Evolutionary conservation across 1,284 basidiomycete species (phyloP).

Genomic region (Naganishia cerealis): DNA sequence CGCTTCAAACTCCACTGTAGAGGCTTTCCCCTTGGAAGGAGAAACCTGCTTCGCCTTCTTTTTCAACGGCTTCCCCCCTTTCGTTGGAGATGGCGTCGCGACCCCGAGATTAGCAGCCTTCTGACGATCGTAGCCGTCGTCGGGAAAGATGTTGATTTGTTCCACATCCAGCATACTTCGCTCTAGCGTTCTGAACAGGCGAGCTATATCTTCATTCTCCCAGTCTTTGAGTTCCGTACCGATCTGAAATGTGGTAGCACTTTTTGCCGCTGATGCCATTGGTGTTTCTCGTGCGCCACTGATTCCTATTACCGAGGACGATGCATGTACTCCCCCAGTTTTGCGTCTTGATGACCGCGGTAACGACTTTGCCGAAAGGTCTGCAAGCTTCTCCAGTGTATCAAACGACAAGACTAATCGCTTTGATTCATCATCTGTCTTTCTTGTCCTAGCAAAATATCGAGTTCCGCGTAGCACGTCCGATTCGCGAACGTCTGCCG

Average conservation of each 20-base stretch:
- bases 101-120: constrained; percentile 47
- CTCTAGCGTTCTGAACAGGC: constrained; percentile 73
- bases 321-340: neutral
- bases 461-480: constrained; percentile 58
- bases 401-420: constrained; percentile 53
- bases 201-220: constrained; percentile 63
- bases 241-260: neutral
- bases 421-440: constrained; percentile 9
- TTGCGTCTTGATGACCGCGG: constrained; percentile 37
- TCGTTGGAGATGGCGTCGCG: constrained; percentile 8
- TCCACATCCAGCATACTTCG: constrained; percentile 71
- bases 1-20: constrained; percentile 47
- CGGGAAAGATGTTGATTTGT: constrained; percentile 67
- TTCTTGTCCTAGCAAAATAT: constrained; percentile 42
- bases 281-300: neutral
- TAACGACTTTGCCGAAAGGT: constrained; percentile 58
- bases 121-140: constrained; percentile 45
- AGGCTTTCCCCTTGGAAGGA: constrained; percentile 40
- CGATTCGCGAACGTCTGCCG: constrained; percentile 62
- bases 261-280: constrained; percentile 4
- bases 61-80: constrained; percentile 46
- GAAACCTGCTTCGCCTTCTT: constrained; percentile 37
- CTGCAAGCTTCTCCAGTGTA: constrained; percentile 67
- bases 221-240: constrained; percentile 41
- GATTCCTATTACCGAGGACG: neutral